These are phyloP conservation scores for Clitocybe nebularis DNA, from an alignment of 1,284 basidiomycete genomes.

Conservation along the genomic window DNA sequence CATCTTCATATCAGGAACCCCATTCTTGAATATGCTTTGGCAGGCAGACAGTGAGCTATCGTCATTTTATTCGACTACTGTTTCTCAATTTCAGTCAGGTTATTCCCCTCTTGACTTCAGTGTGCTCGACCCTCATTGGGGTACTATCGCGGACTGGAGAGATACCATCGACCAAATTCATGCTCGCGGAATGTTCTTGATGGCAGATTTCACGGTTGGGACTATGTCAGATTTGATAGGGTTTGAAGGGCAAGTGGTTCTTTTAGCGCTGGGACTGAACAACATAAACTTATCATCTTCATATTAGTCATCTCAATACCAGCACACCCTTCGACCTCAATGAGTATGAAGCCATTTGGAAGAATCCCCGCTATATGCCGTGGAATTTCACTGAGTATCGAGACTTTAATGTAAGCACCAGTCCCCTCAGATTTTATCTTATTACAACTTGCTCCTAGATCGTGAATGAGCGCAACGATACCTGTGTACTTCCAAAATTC, in stretches of 20 bases:
- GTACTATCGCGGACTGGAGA: conserved; percentile 76
- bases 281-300: conserved; percentile 13
- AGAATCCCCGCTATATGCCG: conserved; percentile 69
- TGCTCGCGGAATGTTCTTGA: conserved; percentile 80
- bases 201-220: conserved; percentile 89
- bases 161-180: conserved; percentile 74
- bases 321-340: conserved; percentile 76
- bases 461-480: conserved; percentile 62
- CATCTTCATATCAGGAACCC: conserved; percentile 88
- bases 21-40: conserved; percentile 93
- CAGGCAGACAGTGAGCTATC: conserved; percentile 80
- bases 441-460: too few relatives aligned
- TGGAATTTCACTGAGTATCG: conserved; percentile 84
- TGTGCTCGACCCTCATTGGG: conserved; percentile 88
- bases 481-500: conserved; percentile 74
- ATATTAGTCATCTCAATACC: conserved; percentile 64
- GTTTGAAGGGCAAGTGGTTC: conserved; percentile 62
- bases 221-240: conserved; percentile 88
- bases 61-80: conserved; percentile 8
- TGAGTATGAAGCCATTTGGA: conserved; percentile 77
- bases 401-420: conserved; percentile 66
- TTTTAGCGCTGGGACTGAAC: neutral
- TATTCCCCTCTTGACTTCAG: conserved; percentile 91
- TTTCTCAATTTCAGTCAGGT: conserved; percentile 40
- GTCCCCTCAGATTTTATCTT: too few relatives aligned